These are phyloP conservation scores for Trichomonascaceae sp. DNA, from an alignment of 1,139 yeast species.

Conservation along the genomic window DNA sequence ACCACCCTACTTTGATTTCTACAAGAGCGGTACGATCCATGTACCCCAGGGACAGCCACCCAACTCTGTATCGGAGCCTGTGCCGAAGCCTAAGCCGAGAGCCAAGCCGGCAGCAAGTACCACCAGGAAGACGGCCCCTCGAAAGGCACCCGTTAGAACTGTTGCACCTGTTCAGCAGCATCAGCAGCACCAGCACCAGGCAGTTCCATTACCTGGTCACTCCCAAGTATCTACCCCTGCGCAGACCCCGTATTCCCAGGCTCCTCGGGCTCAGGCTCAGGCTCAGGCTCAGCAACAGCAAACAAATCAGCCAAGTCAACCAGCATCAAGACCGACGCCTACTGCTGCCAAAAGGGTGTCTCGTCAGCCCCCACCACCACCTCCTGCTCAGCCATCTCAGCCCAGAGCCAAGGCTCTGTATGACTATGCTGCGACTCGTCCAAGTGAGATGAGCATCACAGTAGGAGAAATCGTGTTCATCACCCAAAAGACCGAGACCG, in stretches of 20 bases:
- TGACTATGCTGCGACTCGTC: constrained; percentile 79
- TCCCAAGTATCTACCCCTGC: constrained; percentile 8
- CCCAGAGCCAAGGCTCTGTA: constrained; percentile 82
- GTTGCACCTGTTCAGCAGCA: constrained; percentile 2
- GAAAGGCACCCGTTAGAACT: constrained; percentile 20
- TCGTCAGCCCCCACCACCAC: constrained; percentile 50
- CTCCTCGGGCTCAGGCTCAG: constrained; percentile 3
- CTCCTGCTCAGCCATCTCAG: constrained; percentile 52
- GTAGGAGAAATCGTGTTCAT: constrained; percentile 68
- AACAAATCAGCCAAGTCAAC: constrained; percentile 5
- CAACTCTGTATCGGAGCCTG: constrained; percentile 51
- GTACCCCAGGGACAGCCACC: constrained; percentile 75
- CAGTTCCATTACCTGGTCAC: constrained; percentile 6
- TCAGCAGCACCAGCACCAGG: constrained; percentile 6
- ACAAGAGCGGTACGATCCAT: constrained; percentile 80
- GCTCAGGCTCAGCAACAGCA: constrained; percentile 7
- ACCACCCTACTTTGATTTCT: constrained; percentile 53
- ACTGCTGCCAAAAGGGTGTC: constrained; percentile 11
- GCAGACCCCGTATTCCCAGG: background rate
- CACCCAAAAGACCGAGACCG: constrained; percentile 52
- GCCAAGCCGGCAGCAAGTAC: constrained; percentile 11
- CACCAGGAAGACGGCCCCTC: constrained; percentile 6
- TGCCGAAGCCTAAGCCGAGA: constrained; percentile 42
- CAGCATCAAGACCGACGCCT: constrained; percentile 13
- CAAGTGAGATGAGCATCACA: constrained; percentile 63